phyloP scores from a whole-genome alignment of 1,284 basidiomycete species.

The Mixia osmundae region DNA sequence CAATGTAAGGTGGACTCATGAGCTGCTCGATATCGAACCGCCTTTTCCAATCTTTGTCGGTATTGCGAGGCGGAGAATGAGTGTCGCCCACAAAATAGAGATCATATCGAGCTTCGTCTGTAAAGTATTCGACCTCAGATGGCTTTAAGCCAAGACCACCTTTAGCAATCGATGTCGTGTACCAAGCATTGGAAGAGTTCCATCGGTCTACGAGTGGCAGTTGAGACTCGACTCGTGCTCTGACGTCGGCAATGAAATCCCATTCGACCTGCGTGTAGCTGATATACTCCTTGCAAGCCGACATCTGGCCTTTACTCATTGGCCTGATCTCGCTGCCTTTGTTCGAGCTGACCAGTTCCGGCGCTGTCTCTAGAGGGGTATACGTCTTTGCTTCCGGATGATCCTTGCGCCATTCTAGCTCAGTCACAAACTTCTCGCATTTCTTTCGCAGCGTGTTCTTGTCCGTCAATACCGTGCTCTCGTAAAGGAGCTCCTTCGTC shows the following conservation, averaged over 20 bases:
- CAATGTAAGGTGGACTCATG: background rate
- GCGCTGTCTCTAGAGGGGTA: background rate
- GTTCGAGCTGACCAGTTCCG: background rate
- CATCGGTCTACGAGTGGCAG: constrained; percentile 25
- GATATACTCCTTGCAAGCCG: background rate
- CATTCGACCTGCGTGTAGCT: constrained; percentile 27
- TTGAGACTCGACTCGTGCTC: constrained; percentile 2
- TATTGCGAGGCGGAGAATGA: no score
- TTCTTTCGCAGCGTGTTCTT: background rate
- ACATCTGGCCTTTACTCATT: no score
- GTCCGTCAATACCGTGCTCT: background rate
- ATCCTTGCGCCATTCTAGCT: no score
- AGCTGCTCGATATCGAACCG: constrained; percentile 14
- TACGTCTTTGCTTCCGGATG: no score
- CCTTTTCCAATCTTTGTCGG: constrained; percentile 16
- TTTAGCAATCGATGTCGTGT: constrained; percentile 14
- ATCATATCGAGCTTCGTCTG: constrained; percentile 35
- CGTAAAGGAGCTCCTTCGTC: background rate
- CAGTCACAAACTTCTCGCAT: background rate
- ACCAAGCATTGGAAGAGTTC: constrained; percentile 31
- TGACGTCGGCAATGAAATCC: constrained; percentile 5
- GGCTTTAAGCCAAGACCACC: constrained; percentile 24
- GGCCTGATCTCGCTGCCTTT: no score
- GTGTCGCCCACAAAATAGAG: constrained; percentile 29
- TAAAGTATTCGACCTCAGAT: constrained; percentile 28